Percentiles rank a stretch among this genome's conserved stretches.
These are phyloP conservation scores for Aphanocladium album DNA, from an alignment of 2,329 filamentous ascomycete species.

Conservation along the genomic window DNA sequence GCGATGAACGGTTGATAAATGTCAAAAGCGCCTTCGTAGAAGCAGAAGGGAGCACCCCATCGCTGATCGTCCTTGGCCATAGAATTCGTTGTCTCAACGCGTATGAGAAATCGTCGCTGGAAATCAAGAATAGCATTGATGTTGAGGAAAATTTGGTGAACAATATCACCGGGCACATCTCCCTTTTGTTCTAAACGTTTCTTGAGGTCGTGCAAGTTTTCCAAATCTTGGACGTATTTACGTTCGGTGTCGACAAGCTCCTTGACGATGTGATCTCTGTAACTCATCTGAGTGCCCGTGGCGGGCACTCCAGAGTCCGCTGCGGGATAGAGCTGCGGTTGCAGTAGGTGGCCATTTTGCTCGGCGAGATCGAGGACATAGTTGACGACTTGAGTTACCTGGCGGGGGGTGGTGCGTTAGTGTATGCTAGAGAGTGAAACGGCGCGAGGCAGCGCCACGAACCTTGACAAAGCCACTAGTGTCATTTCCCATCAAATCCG, in stretches of 20 bases:
- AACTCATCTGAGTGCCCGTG: conserved; percentile 63
- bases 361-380: conserved; percentile 83
- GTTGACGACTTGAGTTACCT: conserved; percentile 86
- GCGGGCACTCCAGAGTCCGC: conserved; percentile 39
- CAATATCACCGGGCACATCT: conserved; percentile 79
- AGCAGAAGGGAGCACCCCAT: conserved; percentile 89
- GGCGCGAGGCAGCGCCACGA: conserved; percentile 10
- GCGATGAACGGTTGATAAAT: conserved; percentile 97
- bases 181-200: conserved; percentile 84
- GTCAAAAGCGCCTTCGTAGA: conserved; percentile 80
- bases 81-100: conserved; percentile 91
- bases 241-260: conserved; percentile 93
- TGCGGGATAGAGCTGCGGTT: conserved; percentile 54
- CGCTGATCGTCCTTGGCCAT: conserved; percentile 71
- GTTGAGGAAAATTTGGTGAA: conserved; percentile 95
- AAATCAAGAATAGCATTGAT: conserved; percentile 93
- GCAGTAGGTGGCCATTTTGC: conserved; percentile 65
- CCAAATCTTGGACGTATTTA: conserved; percentile 95
- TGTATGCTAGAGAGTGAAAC: not conserved
- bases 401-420: not conserved
- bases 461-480: conserved; percentile 97
- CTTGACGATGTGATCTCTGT: conserved; percentile 80
- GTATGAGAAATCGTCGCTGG: conserved; percentile 89
- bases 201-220: conserved; percentile 89
- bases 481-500: conserved; percentile 86